A percentile compares a stretch with the other conserved stretches of the same genome.
These are phyloP conservation scores for Paramecium biaurelia DNA, from an alignment of 73 alveolate species.

Conservation along the genomic window DNA sequence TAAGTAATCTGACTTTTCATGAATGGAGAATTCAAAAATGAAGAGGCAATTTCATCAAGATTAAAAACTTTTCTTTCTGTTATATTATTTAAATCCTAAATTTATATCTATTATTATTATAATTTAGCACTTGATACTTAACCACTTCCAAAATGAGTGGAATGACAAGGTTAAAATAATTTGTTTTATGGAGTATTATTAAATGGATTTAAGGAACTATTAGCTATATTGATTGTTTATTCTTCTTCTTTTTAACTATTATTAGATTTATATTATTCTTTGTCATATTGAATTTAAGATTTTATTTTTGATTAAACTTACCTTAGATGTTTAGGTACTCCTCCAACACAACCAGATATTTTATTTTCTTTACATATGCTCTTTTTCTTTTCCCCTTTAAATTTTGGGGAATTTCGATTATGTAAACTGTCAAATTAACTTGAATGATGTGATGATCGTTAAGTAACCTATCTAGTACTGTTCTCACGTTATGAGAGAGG, in stretches of 20 bases:
- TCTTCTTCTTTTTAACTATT: background rate
- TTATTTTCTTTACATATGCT: background rate
- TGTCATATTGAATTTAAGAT: background rate
- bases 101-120: background rate
- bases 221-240: background rate
- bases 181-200: constrained; percentile 15
- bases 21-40: constrained; percentile 8
- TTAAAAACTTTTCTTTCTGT: background rate
- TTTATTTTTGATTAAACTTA: constrained; percentile 10
- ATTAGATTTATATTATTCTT: background rate
- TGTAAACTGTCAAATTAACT: background rate
- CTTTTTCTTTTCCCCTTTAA: background rate
- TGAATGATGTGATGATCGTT: constrained; percentile 11
- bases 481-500: background rate
- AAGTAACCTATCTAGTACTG: background rate
- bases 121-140: background rate
- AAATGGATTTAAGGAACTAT: background rate
- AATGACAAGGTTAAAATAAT: constrained; percentile 5
- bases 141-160: background rate
- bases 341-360: background rate
- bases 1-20: background rate
- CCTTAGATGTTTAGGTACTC: background rate
- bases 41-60: background rate
- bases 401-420: background rate
- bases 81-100: background rate